A percentile compares a stretch with the other conserved stretches of the same genome.
These are phyloP conservation scores for Populus alba DNA, from an alignment of 345 rosid genomes.

Conservation along the genomic window DNA sequence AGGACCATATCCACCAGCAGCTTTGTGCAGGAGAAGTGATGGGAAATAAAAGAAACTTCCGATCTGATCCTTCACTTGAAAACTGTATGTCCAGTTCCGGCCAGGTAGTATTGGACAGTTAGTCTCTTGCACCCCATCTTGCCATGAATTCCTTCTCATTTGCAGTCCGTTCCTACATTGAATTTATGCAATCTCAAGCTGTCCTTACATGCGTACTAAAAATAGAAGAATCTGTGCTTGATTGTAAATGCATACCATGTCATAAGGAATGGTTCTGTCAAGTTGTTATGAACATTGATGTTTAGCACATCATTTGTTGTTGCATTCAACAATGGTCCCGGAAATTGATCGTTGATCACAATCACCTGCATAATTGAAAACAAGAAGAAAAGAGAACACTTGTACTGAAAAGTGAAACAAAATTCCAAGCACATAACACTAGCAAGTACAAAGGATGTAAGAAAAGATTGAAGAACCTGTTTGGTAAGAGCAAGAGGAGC, in stretches of 20 bases:
- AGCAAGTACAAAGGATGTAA: not conserved
- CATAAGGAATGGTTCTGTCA: constrained; percentile 33
- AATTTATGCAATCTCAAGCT: not conserved
- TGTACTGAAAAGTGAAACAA: too few relatives aligned
- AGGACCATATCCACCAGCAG: constrained; percentile 38
- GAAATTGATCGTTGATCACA: constrained; percentile 32
- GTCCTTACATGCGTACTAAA: not conserved
- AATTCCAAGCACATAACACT: not conserved
- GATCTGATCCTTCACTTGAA: constrained; percentile 38
- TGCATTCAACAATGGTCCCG: constrained; percentile 33
- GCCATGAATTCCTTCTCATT: constrained; percentile 40
- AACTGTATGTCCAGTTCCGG: constrained; percentile 31
- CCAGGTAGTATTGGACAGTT: constrained; percentile 35
- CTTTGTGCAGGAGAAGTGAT: constrained; percentile 34
- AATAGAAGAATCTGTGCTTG: not conserved
- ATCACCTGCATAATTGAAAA: constrained; percentile 22
- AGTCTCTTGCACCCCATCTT: constrained; percentile 42
- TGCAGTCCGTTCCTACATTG: constrained; percentile 37
- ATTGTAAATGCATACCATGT: constrained; percentile 24
- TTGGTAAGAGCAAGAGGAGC: constrained; percentile 46
- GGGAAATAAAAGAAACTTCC: constrained; percentile 45
- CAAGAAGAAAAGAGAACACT: not conserved
- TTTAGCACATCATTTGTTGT: constrained; percentile 33
- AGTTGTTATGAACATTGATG: constrained; percentile 23
- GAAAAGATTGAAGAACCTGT: constrained; percentile 25